These are phyloP conservation scores for Erodium moschatum DNA, from an alignment of 441 rosid genomes.

Conservation along the genomic window DNA sequence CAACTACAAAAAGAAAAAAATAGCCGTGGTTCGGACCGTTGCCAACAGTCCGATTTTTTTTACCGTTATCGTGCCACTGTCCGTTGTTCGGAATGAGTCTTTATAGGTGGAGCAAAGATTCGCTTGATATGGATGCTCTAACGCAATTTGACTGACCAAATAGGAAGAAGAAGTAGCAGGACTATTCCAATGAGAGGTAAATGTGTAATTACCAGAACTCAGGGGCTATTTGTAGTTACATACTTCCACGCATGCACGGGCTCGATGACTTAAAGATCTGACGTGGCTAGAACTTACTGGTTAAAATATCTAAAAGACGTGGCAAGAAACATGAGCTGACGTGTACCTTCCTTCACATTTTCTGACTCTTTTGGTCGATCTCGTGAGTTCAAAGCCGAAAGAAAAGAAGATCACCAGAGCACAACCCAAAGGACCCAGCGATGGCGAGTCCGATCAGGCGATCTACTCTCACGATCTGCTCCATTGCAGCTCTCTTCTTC, in stretches of 20 bases:
- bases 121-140: no score
- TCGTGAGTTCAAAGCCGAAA: background rate
- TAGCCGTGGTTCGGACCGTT: no score
- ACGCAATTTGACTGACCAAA: no score
- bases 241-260: background rate
- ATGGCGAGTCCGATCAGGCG: conserved; percentile 31
- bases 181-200: no score
- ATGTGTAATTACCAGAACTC: no score
- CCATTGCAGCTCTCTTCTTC: conserved; percentile 34
- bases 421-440: background rate
- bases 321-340: background rate
- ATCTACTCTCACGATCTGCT: conserved; percentile 24
- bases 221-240: no score
- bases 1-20: no score
- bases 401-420: background rate
- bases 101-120: no score
- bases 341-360: background rate
- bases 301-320: background rate
- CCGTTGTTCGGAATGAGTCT: no score
- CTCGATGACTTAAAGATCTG: background rate
- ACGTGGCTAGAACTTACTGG: background rate
- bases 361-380: background rate
- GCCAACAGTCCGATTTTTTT: no score
- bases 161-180: no score
- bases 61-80: no score